Base-by-base conservation (phyloP, 2,329 filamentous ascomycete genomes). In the Ophiostoma sp. region DNA sequence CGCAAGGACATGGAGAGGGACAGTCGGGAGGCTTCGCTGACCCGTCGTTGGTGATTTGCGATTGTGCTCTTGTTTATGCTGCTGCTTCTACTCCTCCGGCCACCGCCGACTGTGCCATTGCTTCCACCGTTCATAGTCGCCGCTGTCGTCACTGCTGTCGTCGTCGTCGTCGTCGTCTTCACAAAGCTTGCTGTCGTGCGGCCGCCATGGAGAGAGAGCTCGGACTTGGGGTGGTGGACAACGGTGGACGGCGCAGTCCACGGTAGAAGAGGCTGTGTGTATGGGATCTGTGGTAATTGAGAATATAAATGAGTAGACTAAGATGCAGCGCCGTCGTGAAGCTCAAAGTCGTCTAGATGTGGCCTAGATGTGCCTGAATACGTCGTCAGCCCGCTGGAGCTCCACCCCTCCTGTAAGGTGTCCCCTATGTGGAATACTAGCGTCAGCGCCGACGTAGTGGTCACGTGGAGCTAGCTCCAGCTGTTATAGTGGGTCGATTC, bases 371-470 rank as follows among this genome's bases (percentile, higher is more conserved):
- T 60, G 49, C 49, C 49, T 16, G 38, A 62, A 14, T 16, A 42
- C 58, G 58, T 42, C 58, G 38, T 62, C 58, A 41, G 14, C 9
- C 12, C 38, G 27, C 27, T 38, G n/a, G 38, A 62, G 58, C 58
- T 62, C 58, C 58, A 62, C 58, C 36, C 55, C 49, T 62, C 58
- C 38, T 41, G 58, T 62, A 62, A 62, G 58, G 58, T 62, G 58
- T 62, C 58, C 38, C 36, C 36, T 41, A 41, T 40, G 27, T 5
- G n/a, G 38, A 36, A 2, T n/a, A 27, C 38, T 55, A 55, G 49
- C 49, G 49, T 55, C n/a, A 55, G 49, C 11, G 49, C 18, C n/a
- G 49, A 18, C 58, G 58, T 41, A 62, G 14, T 18, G 58, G 58
- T 62, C 58, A 62, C 58, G 58, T 62, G 58, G 38, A 62, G 6